Evolutionary conservation across 345 rosid species (phyloP).

Genomic region (Hevea brasiliensis): DNA sequence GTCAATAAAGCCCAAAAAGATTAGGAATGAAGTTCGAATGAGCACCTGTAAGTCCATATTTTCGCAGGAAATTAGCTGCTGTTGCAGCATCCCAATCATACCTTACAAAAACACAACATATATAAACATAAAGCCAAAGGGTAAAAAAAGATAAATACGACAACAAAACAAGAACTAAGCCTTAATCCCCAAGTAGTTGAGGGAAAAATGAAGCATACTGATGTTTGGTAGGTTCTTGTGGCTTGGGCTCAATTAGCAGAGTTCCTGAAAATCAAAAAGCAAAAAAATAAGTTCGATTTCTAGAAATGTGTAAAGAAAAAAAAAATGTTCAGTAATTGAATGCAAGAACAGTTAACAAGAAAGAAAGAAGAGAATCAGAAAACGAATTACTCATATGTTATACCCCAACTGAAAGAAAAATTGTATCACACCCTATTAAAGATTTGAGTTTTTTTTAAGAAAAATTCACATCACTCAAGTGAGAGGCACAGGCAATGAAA

Average conservation of each 20-base stretch:
- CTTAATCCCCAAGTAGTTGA: no score
- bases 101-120: constrained; percentile 32
- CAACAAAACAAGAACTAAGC: no score
- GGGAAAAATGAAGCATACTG: constrained; percentile 49
- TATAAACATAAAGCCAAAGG: background rate
- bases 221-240: constrained; percentile 97
- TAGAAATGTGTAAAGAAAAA: constrained; percentile 10
- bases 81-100: constrained; percentile 99
- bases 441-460: background rate
- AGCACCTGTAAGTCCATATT: constrained; percentile 72
- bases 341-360: background rate
- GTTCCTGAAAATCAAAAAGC: constrained; percentile 51
- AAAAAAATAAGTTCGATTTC: background rate
- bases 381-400: background rate
- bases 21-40: background rate
- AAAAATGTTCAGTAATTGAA: background rate
- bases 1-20: background rate
- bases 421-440: background rate
- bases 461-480: background rate
- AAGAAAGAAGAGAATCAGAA: background rate
- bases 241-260: constrained; percentile 91
- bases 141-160: no score
- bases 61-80: constrained; percentile 73
- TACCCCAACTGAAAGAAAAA: background rate
- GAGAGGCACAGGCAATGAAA: background rate